Evolutionary conservation across 2,329 filamentous ascomycete genomes (phyloP), one percentile per base, ranked within the genome.

Genomic region (Epichloe amarillans): DNA sequence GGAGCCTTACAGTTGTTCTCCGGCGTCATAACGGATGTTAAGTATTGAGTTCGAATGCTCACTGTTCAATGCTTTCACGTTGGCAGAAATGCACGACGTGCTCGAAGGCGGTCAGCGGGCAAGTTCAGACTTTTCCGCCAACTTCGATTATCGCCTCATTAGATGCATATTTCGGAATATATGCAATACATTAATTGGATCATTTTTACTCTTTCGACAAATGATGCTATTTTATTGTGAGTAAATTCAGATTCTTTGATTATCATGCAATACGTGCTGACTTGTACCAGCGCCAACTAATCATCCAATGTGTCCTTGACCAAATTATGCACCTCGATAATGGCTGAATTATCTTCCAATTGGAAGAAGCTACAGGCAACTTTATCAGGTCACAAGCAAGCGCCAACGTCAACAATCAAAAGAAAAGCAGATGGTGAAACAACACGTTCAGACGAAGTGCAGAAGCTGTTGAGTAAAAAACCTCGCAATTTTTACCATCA

Each of bases 331-430:
- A 59, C 36, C 46, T 44, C 33, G 44, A 53, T 12, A 35, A 69
- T 69, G 67, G 65, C 65, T 38, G 70, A 70, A 58, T 66, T 83
- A 36, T 84, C 80, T 12, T 80, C 77, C 50, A 90, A 90, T 64
- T 90, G 86, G 86, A 88, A 88, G 68, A 84, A 78, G 68, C 74
- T 90, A 50, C 84, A 88, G 68, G 76, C 77, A 56, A 76, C 75
- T 59, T 68, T 80, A 58, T 73, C 77, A 60, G 63, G 71, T 40
- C 71, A 33, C 38, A 52, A 75, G 53, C 64, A 69, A 30, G 53
- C 65, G n/a, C 59, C 66, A 15, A 60, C 63, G 15, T 52, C 65
- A n/a, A 56, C 68, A 66, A 49, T 65, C 14, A 72, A 73, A 54
- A 68, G 73, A 55, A 72, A 75, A 58, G 61, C 66, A 35, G 62